Percentiles rank a stretch among this genome's conserved stretches.
Conservation (phyloP, 306 rosid genomes). For the Pachyrhizus erosus region DNA sequence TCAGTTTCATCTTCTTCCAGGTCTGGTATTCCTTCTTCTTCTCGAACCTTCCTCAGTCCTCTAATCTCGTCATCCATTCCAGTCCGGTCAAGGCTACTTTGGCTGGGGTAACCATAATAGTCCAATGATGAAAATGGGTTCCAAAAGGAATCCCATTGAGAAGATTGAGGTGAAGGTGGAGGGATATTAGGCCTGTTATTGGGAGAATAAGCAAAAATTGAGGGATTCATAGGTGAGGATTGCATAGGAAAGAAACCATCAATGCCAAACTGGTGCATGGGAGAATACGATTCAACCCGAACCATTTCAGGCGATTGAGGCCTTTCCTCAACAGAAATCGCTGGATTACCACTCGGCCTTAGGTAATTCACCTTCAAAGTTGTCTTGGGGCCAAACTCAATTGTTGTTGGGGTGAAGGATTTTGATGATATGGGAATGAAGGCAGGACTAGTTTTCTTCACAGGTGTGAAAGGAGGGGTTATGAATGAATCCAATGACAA, state of each 20-base stretch:
- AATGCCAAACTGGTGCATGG: conserved; percentile 59
- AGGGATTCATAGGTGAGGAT: conserved; percentile 65
- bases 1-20: conserved; percentile 79
- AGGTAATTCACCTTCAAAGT: conserved; percentile 69
- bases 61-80: conserved; percentile 68
- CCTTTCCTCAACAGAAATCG: conserved; percentile 84
- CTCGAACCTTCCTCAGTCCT: conserved; percentile 76
- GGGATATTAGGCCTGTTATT: conserved; percentile 61
- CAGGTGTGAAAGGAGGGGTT: conserved; percentile 66
- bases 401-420: conserved; percentile 47
- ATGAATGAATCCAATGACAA: conserved; percentile 68
- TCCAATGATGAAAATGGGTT: conserved; percentile 88
- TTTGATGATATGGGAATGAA: conserved; percentile 73
- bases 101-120: conserved; percentile 73
- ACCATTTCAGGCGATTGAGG: conserved; percentile 72
- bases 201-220: conserved; percentile 72
- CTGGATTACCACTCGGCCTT: conserved; percentile 74
- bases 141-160: conserved; percentile 97
- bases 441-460: conserved; percentile 63
- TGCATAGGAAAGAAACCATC: conserved; percentile 74
- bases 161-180: conserved; percentile 75
- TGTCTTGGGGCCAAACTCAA: conserved; percentile 58
- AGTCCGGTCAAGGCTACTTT: conserved; percentile 54
- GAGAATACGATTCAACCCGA: conserved; percentile 72
- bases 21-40: conserved; percentile 94